A percentile compares a stretch with the other conserved stretches of the same genome.
Evolutionary conservation across 2,329 filamentous ascomycete genomes (phyloP).

Genomic region (Aspergillus puulaauensis): DNA sequence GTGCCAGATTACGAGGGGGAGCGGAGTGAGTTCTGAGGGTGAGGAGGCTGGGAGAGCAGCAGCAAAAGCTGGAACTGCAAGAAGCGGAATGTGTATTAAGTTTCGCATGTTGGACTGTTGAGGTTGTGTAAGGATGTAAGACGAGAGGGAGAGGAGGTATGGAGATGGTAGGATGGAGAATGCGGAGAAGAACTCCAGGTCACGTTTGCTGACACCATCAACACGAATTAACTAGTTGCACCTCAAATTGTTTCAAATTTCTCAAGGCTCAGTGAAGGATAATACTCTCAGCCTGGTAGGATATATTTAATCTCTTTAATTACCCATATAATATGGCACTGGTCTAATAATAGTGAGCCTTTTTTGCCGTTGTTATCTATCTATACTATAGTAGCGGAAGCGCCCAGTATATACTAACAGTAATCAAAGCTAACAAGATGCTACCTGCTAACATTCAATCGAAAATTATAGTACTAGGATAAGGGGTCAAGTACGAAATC

Average conservation of each 20-base stretch:
- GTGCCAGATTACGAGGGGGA: constrained; percentile 95
- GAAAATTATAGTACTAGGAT: constrained; percentile 3
- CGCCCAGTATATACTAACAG: background rate
- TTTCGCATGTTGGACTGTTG: background rate
- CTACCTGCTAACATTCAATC: background rate
- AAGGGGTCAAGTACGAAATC: constrained; percentile 9
- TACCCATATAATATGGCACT: background rate
- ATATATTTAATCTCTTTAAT: background rate
- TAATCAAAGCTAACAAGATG: background rate
- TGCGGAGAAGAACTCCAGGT: background rate
- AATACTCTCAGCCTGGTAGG: background rate
- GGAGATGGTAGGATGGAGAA: background rate
- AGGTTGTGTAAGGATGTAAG: background rate
- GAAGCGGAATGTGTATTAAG: background rate
- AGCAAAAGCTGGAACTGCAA: constrained; percentile 19
- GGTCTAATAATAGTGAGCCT: background rate
- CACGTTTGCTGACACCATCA: background rate
- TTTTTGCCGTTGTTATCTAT: background rate
- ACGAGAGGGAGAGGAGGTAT: background rate
- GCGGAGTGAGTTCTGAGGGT: constrained; percentile 48
- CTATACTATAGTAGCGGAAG: background rate
- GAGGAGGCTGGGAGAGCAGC: constrained; percentile 14
- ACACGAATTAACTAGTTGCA: background rate
- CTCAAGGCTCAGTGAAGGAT: background rate
- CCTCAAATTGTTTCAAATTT: background rate